Base-by-base conservation (phyloP, 768 basidiomycete species). In the Suillus subaureus region DNA sequence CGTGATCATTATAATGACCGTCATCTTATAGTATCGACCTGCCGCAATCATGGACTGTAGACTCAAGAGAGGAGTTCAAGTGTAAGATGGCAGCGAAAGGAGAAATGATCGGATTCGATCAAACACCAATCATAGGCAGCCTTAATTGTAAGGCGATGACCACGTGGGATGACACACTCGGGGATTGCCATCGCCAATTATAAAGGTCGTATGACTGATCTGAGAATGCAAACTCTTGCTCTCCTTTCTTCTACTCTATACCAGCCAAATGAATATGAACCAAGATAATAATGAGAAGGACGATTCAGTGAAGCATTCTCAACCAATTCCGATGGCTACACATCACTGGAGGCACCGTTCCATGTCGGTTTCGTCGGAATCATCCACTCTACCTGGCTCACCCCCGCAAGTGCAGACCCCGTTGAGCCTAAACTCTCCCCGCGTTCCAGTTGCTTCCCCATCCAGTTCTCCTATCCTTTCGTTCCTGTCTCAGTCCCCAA, bases 391-490 rank as follows among this genome's bases (percentile, higher is more conserved):
- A 1, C 77, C 85, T 52, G 81, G 81, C 64, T 85, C 89, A 1
- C 80, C 85, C 15, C 81, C 83, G 3, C 84, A 85, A 47, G 74
- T 84, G 26, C 79, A 79, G 47, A 87, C 87, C 3, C 89, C 88
- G 28, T 72, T 80, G 55, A 79, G 81, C 12, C 68, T 78, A 2
- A 68, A 74, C 13, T 77, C 79, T 2, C 80, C 84, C 3, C 81
- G 81, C 54, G 71, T 87, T 56, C 78, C 81, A 8, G 72, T 83
- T 12, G 78, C 82, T 6, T 87, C 88, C 5, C 85, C 90, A 7
- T 84, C 85, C 8, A 82, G 82, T 6, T 91, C 91, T 4, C 92
- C 92, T 55, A 89, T 92, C 62, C 77, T 93, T 60, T 88, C 89
- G 74, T 89, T 90, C 76, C 74, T 92, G 49, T 75, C 75, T 60